These are phyloP conservation scores for Hyphopichia wangnamkhiaoensis DNA, from an alignment of 1,139 yeast genomes.

Conservation along the genomic window DNA sequence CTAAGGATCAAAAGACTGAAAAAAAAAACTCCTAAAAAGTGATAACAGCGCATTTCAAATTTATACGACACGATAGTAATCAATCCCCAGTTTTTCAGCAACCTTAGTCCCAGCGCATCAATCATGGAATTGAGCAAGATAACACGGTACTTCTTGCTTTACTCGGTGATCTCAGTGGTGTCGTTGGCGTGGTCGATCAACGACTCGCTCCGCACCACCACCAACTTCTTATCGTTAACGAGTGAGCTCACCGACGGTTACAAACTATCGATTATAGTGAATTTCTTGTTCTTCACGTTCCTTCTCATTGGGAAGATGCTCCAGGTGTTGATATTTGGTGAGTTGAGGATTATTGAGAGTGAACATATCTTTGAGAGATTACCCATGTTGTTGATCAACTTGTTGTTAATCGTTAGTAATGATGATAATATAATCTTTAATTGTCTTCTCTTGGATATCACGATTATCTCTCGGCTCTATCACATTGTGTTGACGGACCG, in stretches of 20 bases:
- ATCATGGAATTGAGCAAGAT: slow-evolving; percentile 10
- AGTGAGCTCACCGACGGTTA: slow-evolving; percentile 38
- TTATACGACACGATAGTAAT: not conserved
- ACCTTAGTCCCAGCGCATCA: not conserved
- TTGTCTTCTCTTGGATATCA: slow-evolving; percentile 40
- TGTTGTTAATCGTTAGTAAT: slow-evolving; percentile 61
- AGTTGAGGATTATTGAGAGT: slow-evolving; percentile 68
- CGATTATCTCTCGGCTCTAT: slow-evolving; percentile 63
- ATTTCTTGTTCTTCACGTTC: slow-evolving; percentile 35
- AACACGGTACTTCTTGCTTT: slow-evolving; percentile 24
- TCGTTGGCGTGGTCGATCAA: slow-evolving; percentile 28
- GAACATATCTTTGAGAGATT: slow-evolving; percentile 75
- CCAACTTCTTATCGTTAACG: slow-evolving; percentile 28
- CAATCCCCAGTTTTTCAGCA: not conserved
- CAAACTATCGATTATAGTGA: slow-evolving; percentile 33
- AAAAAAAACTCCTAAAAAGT: no score
- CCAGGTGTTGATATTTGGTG: slow-evolving; percentile 67
- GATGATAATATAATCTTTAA: slow-evolving; percentile 57
- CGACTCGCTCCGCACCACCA: slow-evolving; percentile 27
- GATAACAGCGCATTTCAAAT: no score
- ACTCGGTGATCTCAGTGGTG: slow-evolving; percentile 24
- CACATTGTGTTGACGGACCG: slow-evolving; percentile 75
- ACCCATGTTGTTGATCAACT: slow-evolving; percentile 58
- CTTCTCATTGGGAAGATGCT: slow-evolving; percentile 43
- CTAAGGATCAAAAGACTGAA: no score